A percentile compares a stretch with the other conserved stretches of the same genome.
These are phyloP conservation scores for Penicillium daleae DNA, from an alignment of 495 filamentous ascomycete genomes.

Conservation along the genomic window DNA sequence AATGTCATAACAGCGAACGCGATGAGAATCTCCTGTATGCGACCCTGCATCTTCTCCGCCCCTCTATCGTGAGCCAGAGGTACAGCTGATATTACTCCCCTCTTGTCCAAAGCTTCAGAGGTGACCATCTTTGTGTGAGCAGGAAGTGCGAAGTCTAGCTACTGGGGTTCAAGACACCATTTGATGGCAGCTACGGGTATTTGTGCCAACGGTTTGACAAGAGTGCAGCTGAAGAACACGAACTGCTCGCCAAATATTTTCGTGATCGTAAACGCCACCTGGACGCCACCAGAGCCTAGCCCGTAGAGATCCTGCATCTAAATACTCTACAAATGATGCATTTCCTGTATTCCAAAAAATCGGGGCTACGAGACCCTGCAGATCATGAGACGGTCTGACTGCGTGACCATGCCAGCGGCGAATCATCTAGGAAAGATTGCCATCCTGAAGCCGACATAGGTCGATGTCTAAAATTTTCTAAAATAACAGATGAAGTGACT, in stretches of 20 bases:
- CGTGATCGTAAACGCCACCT: not conserved
- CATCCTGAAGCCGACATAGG: not conserved
- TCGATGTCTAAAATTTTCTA: not conserved
- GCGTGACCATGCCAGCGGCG: not conserved
- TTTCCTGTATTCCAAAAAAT: not conserved
- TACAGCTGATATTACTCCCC: not conserved
- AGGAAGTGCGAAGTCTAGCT: not conserved
- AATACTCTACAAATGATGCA: not conserved
- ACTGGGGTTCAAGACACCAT: not conserved
- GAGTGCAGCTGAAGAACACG: not conserved
- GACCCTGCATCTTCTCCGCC: not conserved
- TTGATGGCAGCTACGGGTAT: not conserved
- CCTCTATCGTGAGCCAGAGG: not conserved
- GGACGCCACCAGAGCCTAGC: not conserved
- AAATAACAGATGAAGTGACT: too few relatives aligned
- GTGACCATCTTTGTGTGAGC: not conserved
- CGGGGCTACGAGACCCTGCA: not conserved
- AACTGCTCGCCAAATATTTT: not conserved
- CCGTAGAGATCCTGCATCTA: not conserved
- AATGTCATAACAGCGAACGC: slow-evolving; percentile 4
- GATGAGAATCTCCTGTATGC: slow-evolving; percentile 2
- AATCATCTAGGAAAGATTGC: not conserved
- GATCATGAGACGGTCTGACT: not conserved
- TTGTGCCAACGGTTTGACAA: not conserved
- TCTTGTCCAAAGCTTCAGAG: not conserved